Evolutionary conservation across 306 rosid genomes (phyloP).

Genomic region (Senna siamea): DNA sequence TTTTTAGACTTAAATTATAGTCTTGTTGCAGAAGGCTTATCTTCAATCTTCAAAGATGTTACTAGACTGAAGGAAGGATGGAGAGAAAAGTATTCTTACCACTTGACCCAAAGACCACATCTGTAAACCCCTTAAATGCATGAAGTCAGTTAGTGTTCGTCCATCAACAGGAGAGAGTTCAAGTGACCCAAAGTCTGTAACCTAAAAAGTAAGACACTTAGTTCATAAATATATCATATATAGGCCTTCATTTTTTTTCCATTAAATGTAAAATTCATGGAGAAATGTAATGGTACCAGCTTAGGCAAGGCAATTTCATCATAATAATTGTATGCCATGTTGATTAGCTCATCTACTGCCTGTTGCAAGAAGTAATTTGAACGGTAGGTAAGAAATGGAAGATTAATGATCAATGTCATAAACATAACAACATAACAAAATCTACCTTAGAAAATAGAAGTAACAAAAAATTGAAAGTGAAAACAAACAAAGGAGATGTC

Average conservation of each 20-base stretch:
- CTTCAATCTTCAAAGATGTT: conserved; percentile 2
- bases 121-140: conserved; percentile 92
- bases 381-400: conserved; percentile 27
- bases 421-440: background rate
- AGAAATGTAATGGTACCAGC: conserved; percentile 64
- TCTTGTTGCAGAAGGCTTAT: conserved; percentile 5
- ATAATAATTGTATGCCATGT: conserved; percentile 76
- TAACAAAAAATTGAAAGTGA: background rate
- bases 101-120: conserved; percentile 90
- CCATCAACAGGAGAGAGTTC: conserved; percentile 99
- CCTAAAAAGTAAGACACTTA: conserved; percentile 53
- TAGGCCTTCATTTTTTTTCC: background rate
- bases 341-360: conserved; percentile 77
- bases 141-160: conserved; percentile 93
- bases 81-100: conserved; percentile 57
- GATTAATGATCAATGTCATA: background rate
- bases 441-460: background rate
- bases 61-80: background rate
- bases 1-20: conserved; percentile 3
- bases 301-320: conserved; percentile 91
- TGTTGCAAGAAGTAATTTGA: conserved; percentile 50
- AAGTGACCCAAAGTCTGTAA: conserved; percentile 87
- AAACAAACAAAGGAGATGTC: conserved; percentile 4
- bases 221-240: conserved; percentile 36
- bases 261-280: conserved; percentile 24